Conservation (phyloP, 768 basidiomycete genomes). For the Suillus alpinus region DNA sequence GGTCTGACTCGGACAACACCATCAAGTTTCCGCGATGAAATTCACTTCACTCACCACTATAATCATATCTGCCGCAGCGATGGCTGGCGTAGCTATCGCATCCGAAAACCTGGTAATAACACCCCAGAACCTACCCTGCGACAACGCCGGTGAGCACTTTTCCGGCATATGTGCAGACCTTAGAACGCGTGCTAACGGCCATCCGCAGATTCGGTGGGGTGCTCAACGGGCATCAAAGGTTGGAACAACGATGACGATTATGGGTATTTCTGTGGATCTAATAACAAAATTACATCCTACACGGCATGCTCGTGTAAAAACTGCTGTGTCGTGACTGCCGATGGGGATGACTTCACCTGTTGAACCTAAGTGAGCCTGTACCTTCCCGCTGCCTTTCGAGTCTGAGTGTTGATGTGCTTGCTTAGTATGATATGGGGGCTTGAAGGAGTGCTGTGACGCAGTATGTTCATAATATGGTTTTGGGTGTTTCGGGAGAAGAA, state of each 20-base stretch:
- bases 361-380: neutral
- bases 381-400: neutral
- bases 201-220: neutral
- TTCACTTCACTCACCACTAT: neutral
- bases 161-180: neutral
- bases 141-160: neutral
- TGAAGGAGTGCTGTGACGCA: neutral
- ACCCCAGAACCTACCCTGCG: neutral
- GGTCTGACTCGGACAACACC: neutral
- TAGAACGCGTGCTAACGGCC: neutral
- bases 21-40: neutral
- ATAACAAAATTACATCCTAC: neutral
- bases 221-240: neutral
- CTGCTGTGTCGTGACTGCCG: neutral
- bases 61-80: neutral
- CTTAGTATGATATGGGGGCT: neutral
- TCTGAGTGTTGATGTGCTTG: neutral
- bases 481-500: too few relatives aligned
- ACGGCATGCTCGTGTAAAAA: neutral
- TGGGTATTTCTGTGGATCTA: neutral
- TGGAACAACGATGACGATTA: neutral
- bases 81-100: neutral
- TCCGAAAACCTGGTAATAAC: neutral
- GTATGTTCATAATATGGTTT: too few relatives aligned
- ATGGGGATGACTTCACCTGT: neutral